phyloP scores from a whole-genome alignment of 1,284 basidiomycete genomes.

The Sporisorium sorghi region DNA sequence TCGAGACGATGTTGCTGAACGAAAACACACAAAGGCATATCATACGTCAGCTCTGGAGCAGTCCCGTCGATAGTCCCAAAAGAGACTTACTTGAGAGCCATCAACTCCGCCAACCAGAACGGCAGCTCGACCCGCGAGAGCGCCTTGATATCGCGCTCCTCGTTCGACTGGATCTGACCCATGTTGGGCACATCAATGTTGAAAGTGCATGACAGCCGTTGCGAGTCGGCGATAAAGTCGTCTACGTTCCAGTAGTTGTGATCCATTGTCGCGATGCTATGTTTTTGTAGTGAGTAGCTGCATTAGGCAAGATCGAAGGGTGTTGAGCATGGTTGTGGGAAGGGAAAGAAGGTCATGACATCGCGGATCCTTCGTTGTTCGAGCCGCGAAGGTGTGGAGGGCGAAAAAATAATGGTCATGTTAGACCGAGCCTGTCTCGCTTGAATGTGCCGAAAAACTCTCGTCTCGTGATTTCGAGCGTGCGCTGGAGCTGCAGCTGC shows the following conservation, averaged over 20 bases:
- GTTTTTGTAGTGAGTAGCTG: not conserved
- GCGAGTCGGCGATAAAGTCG: conserved; percentile 60
- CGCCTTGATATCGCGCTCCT: conserved; percentile 58
- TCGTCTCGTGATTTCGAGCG: no score
- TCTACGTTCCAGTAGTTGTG: conserved; percentile 66
- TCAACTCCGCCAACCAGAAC: conserved; percentile 66
- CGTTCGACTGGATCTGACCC: conserved; percentile 60
- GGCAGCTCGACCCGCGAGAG: conserved; percentile 63
- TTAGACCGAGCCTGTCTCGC: not conserved
- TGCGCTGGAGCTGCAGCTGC: no score
- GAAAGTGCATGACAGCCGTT: conserved; percentile 64
- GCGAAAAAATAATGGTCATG: not conserved
- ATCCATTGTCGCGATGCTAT: conserved; percentile 46
- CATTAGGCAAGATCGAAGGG: not conserved
- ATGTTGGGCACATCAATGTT: conserved; percentile 64
- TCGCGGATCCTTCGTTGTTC: not conserved
- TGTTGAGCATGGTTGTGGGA: not conserved
- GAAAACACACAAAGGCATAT: no score
- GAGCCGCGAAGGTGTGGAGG: not conserved
- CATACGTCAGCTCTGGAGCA: no score
- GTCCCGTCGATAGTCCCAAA: no score
- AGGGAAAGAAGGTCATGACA: not conserved
- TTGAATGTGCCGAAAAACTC: not conserved
- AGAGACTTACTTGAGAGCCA: conserved; percentile 64
- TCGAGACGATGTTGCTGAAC: conserved; percentile 57